Evolutionary conservation across 257 asterid genomes (phyloP).

Genomic region (Ilex aquifolium): DNA sequence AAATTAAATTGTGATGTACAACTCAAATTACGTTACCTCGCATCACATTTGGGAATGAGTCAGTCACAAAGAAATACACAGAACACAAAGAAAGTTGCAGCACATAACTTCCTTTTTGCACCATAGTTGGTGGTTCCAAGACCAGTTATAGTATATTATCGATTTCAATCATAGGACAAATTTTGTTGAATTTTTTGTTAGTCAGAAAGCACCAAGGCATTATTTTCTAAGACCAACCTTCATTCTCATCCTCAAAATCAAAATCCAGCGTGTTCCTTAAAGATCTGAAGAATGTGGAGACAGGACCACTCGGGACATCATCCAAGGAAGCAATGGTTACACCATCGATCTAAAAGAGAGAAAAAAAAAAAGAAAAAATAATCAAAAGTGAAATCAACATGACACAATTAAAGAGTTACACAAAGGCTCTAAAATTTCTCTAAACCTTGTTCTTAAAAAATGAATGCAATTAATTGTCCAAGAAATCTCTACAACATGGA

Average conservation of each 20-base stretch:
- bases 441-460: too few relatives aligned
- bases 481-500: too few relatives aligned
- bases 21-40: too few relatives aligned
- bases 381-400: not conserved
- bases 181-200: not conserved
- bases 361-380: not conserved
- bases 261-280: slow-evolving; percentile 76
- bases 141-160: not conserved
- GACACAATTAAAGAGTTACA: not conserved
- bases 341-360: slow-evolving; percentile 62
- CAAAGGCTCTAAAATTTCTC: not conserved
- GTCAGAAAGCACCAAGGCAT: slow-evolving; percentile 2
- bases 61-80: not conserved
- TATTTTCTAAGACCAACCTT: slow-evolving; percentile 48
- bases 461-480: too few relatives aligned
- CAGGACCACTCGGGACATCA: slow-evolving; percentile 85
- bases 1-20: too few relatives aligned
- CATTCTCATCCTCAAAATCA: slow-evolving; percentile 89
- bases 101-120: not conserved
- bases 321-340: slow-evolving; percentile 73
- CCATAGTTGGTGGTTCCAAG: not conserved
- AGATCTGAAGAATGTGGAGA: slow-evolving; percentile 75
- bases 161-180: not conserved
- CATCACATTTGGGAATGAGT: not conserved
- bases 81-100: not conserved